phyloP scores from a whole-genome alignment of 176 grass and related monocot genomes.

The Puya raimondii region DNA sequence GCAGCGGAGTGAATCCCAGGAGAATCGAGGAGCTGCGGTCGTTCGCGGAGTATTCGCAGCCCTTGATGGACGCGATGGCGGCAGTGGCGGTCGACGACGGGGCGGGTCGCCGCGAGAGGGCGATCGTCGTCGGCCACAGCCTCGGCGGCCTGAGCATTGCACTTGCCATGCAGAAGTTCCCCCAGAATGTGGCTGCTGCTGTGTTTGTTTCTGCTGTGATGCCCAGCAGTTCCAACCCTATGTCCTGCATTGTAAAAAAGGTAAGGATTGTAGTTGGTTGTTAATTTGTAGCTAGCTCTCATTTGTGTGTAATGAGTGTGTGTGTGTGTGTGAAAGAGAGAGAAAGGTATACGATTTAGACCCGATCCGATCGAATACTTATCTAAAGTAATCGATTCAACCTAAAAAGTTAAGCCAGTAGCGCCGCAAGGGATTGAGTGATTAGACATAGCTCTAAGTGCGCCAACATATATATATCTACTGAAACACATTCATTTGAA shows the following conservation, averaged over 20 bases:
- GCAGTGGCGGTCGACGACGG: not conserved
- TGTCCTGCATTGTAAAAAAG: constrained; percentile 17
- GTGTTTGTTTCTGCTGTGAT: constrained; percentile 34
- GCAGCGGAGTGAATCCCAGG: constrained; percentile 31
- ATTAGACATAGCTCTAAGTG: no score
- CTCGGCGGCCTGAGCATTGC: constrained; percentile 29
- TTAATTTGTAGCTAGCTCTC: no score
- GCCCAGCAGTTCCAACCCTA: constrained; percentile 21
- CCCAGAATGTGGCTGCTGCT: constrained; percentile 27
- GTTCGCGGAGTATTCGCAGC: constrained; percentile 45
- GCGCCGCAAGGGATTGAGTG: no score
- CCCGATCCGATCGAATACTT: no score
- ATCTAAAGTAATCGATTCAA: no score
- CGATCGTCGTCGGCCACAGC: constrained; percentile 49
- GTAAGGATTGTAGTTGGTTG: not conserved
- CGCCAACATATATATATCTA: no score
- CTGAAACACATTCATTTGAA: no score
- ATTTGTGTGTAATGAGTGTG: no score
- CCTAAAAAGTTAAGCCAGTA: no score
- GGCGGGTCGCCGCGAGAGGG: constrained; percentile 25
- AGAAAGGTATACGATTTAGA: no score
- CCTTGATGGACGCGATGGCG: constrained; percentile 34
- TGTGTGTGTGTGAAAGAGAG: no score
- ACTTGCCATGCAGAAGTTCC: constrained; percentile 42
- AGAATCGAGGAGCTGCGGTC: constrained; percentile 35